Evolutionary conservation across 345 rosid genomes (phyloP).

Genomic region (Cardamine resedifolia): DNA sequence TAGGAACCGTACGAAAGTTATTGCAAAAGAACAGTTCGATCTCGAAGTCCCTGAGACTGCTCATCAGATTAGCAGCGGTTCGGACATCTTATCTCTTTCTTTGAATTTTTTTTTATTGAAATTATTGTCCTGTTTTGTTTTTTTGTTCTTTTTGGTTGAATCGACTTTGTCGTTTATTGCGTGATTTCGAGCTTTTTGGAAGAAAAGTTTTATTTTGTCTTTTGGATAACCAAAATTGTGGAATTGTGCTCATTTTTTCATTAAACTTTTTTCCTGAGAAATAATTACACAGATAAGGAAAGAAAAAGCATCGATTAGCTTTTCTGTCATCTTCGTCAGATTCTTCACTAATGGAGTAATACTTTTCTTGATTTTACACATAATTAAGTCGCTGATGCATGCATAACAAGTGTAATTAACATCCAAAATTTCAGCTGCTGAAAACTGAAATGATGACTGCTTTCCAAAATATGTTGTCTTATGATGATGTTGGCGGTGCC

Average conservation of each 20-base stretch:
- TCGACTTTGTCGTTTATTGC: constrained; percentile 30
- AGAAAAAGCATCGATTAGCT: background rate
- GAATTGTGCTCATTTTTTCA: background rate
- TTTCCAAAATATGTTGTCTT: background rate
- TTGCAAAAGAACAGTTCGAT: constrained; percentile 32
- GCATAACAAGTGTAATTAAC: background rate
- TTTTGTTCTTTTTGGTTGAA: background rate
- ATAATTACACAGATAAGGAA: background rate
- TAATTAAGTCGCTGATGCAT: constrained; percentile 22
- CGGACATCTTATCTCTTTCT: constrained; percentile 4
- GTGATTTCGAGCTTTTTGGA: constrained; percentile 23
- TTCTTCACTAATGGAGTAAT: constrained; percentile 12
- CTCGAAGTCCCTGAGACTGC: constrained; percentile 73
- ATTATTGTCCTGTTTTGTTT: background rate
- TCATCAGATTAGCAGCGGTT: constrained; percentile 86
- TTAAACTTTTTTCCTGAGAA: background rate
- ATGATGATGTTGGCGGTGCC: background rate
- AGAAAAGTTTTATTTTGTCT: background rate
- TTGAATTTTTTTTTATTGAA: background rate
- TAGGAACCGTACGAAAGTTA: constrained; percentile 32
- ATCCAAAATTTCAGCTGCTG: constrained; percentile 6
- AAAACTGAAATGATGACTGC: background rate
- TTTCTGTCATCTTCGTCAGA: constrained; percentile 11
- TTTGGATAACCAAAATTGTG: background rate
- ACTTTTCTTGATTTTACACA: background rate